phyloP scores from a whole-genome alignment of 2,329 filamentous ascomycete species.

The Neocucurbitaria cava region DNA sequence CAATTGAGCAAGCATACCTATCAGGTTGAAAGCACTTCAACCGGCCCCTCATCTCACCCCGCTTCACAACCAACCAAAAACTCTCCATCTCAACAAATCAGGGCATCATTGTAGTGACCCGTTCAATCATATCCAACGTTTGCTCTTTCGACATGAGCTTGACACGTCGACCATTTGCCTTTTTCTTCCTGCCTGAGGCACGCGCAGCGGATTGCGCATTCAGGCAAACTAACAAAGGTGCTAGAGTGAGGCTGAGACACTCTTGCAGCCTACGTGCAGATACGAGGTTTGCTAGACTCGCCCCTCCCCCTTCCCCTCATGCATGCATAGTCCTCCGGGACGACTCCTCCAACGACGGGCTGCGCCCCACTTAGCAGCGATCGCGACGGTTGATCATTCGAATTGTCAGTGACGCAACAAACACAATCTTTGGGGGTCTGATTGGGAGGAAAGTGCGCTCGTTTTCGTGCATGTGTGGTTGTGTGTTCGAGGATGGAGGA shows the following conservation, averaged over 20 bases:
- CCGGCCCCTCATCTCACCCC: not conserved
- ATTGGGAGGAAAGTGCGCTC: not conserved
- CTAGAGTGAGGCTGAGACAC: slow-evolving; percentile 1
- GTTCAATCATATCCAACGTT: not conserved
- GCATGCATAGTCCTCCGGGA: not conserved
- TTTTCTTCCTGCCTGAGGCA: slow-evolving; percentile 1
- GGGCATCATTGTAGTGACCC: not conserved
- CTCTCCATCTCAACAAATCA: not conserved
- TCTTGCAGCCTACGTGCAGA: not conserved
- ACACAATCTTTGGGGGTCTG: not conserved
- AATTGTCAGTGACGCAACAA: not conserved
- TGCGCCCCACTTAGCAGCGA: not conserved
- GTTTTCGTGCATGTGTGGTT: not conserved
- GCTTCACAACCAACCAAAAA: not conserved
- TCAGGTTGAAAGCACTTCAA: not conserved
- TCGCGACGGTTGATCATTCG: not conserved
- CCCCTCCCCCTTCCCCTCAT: no score
- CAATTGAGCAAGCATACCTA: not conserved
- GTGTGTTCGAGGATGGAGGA: not conserved
- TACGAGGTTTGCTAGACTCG: not conserved
- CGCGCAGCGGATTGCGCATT: no score
- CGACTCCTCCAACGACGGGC: not conserved
- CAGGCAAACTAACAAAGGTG: no score
- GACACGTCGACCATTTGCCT: slow-evolving; percentile 1
- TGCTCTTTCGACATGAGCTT: not conserved